These are phyloP conservation scores for Globisporangium ultimum DNA, from an alignment of 352 stramenopile genomes.

Conservation along the genomic window DNA sequence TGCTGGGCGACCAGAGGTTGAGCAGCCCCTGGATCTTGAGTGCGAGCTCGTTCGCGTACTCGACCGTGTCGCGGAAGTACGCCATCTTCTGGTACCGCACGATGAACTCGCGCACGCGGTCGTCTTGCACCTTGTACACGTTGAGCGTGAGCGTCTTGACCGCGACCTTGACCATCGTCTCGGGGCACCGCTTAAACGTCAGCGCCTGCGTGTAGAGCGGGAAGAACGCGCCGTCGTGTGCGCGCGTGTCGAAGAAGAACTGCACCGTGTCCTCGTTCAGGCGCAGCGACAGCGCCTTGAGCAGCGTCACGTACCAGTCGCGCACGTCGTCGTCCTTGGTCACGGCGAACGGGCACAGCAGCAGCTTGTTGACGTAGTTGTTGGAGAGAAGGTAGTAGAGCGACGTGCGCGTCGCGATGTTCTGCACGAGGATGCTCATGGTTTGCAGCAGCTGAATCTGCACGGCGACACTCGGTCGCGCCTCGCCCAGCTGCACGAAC, in stretches of 20 bases:
- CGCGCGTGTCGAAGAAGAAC: constrained; percentile 75
- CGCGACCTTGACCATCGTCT: constrained; percentile 84
- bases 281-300: constrained; percentile 83
- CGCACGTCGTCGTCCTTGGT: constrained; percentile 79
- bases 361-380: constrained; percentile 94
- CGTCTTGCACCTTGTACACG: constrained; percentile 74
- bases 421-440: constrained; percentile 90
- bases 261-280: constrained; percentile 89
- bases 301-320: constrained; percentile 87
- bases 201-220: constrained; percentile 75
- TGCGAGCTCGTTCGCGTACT: constrained; percentile 70
- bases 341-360: constrained; percentile 70
- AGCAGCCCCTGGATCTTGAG: constrained; percentile 73
- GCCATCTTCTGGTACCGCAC: constrained; percentile 66
- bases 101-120: constrained; percentile 73
- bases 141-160: constrained; percentile 88
- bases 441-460: constrained; percentile 94
- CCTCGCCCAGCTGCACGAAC: constrained; percentile 82
- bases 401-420: constrained; percentile 85
- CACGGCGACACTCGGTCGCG: constrained; percentile 44
- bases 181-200: constrained; percentile 60
- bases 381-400: constrained; percentile 96
- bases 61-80: constrained; percentile 81
- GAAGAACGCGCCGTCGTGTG: constrained; percentile 29
- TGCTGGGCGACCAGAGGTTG: constrained; percentile 45